Evolutionary conservation across 179 eudicot species (phyloP).

Genomic region (Gypsophila paniculata): DNA sequence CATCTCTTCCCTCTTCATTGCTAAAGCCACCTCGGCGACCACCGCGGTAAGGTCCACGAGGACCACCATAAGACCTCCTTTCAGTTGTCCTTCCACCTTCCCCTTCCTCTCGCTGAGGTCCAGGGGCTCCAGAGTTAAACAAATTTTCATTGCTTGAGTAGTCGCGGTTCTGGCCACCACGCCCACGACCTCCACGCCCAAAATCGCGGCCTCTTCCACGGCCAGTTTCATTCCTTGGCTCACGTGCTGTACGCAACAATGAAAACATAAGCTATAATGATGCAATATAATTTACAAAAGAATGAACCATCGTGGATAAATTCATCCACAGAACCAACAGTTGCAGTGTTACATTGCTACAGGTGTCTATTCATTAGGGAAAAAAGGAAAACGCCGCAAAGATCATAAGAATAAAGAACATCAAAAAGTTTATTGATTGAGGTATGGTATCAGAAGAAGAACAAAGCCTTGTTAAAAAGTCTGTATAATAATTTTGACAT

Average conservation of each 20-base stretch:
- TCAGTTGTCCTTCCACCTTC: slow-evolving; percentile 51
- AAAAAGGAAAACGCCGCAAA: too few relatives aligned
- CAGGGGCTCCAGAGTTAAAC: slow-evolving; percentile 35
- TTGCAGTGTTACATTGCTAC: neutral
- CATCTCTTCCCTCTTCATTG: slow-evolving; percentile 69
- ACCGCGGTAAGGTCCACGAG: slow-evolving; percentile 66
- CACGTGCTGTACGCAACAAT: slow-evolving; percentile 26
- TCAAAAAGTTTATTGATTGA: too few relatives aligned
- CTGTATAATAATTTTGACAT: too few relatives aligned
- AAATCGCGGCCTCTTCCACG: slow-evolving; percentile 37
- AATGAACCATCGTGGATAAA: neutral
- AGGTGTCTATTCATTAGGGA: too few relatives aligned
- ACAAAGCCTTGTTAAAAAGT: too few relatives aligned
- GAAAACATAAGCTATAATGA: neutral
- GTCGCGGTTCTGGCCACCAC: slow-evolving; percentile 41
- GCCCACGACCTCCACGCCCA: slow-evolving; percentile 41
- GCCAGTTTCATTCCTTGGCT: slow-evolving; percentile 29
- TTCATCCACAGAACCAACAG: neutral
- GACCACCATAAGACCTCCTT: slow-evolving; percentile 59
- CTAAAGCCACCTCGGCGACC: slow-evolving; percentile 70
- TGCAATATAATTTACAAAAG: neutral
- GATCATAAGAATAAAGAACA: neutral
- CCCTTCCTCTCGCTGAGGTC: slow-evolving; percentile 50
- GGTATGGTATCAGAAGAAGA: too few relatives aligned
- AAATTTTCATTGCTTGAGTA: slow-evolving; percentile 44